Conservation (phyloP, 495 filamentous ascomycete genomes). For the Zalerion maritima region DNA sequence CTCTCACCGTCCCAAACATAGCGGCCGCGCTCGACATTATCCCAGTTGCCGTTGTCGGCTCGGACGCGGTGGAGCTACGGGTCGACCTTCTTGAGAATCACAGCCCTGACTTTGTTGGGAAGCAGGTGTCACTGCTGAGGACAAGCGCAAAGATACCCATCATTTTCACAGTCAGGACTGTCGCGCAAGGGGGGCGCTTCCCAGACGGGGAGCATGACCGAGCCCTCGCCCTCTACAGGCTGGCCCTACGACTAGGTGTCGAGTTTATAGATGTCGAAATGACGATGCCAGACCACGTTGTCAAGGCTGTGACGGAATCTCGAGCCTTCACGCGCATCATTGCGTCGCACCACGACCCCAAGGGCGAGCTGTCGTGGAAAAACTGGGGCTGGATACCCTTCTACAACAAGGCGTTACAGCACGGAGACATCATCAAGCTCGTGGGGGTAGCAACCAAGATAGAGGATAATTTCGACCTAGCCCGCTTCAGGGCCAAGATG, state of each 20-base stretch:
- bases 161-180: conserved; percentile 84
- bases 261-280: conserved; percentile 94
- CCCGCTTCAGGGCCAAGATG: conserved; percentile 69
- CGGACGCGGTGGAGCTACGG: conserved; percentile 84
- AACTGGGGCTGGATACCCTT: conserved; percentile 76
- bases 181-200: conserved; percentile 77
- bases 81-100: conserved; percentile 85
- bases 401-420: conserved; percentile 76
- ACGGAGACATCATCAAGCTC: conserved; percentile 88
- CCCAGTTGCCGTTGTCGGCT: conserved; percentile 61
- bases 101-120: conserved; percentile 57
- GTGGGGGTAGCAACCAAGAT: conserved; percentile 66
- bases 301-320: conserved; percentile 47
- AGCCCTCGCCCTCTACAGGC: conserved; percentile 56
- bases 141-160: conserved; percentile 64
- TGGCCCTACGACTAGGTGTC: conserved; percentile 66
- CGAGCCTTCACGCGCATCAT: conserved; percentile 73
- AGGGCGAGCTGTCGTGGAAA: conserved; percentile 65
- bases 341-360: conserved; percentile 86
- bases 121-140: conserved; percentile 69
- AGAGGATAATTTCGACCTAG: conserved; percentile 75
- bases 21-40: conserved; percentile 45
- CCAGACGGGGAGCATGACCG: conserved; percentile 59
- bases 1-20: conserved; percentile 69
- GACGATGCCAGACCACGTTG: conserved; percentile 59